A percentile compares a stretch with the other conserved stretches of the same genome.
These are phyloP conservation scores for Globisporangium takayamanum DNA, from an alignment of 352 stramenopile genomes.

Conservation along the genomic window DNA sequence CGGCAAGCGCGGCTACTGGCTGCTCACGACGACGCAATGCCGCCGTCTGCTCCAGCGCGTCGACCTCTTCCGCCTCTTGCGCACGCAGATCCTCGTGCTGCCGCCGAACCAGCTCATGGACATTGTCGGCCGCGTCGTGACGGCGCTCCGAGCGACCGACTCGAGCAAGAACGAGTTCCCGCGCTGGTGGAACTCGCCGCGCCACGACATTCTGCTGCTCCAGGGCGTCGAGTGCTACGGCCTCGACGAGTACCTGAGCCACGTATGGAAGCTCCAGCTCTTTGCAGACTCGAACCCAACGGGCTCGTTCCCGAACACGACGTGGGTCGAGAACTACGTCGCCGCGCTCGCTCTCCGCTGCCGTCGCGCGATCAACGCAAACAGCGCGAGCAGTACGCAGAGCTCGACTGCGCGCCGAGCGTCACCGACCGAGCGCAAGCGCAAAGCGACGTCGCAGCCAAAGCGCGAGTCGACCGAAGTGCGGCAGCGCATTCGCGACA, in stretches of 20 bases:
- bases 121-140: constrained; percentile 48
- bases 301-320: constrained; percentile 39
- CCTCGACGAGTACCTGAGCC: constrained; percentile 55
- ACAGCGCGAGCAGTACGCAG: not conserved
- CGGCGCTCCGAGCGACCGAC: constrained; percentile 14
- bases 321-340: constrained; percentile 80
- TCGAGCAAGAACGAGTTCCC: constrained; percentile 28
- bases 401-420: not conserved
- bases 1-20: constrained; percentile 53
- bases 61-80: constrained; percentile 71
- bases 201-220: constrained; percentile 73
- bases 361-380: constrained; percentile 16
- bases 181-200: constrained; percentile 67
- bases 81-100: constrained; percentile 60
- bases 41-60: constrained; percentile 69
- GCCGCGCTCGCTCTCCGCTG: constrained; percentile 29
- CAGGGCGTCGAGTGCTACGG: constrained; percentile 82
- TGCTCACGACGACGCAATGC: constrained; percentile 48
- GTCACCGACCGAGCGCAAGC: not conserved
- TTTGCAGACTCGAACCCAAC: constrained; percentile 42
- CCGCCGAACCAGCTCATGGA: constrained; percentile 52
- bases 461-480: constrained; percentile 21
- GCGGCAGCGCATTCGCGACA: constrained; percentile 48
- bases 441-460: constrained; percentile 7
- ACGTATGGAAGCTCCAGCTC: constrained; percentile 63